A percentile compares a stretch with the other conserved stretches of the same genome.
phyloP scores from a whole-genome alignment of 345 rosid species.

The Populus euphratica region DNA sequence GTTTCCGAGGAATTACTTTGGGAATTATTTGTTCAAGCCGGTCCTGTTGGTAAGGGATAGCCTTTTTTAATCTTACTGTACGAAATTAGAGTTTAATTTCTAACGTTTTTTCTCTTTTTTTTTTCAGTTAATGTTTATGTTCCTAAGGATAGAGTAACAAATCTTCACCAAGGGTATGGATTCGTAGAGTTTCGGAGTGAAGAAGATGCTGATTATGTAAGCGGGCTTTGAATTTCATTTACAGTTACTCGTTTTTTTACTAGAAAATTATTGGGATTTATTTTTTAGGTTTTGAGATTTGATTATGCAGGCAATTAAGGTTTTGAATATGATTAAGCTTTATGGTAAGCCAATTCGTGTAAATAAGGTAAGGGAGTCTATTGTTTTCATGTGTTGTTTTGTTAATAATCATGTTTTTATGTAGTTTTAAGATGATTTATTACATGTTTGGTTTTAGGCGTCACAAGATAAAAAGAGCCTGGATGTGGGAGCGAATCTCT shows the following conservation, averaged over 20 bases:
- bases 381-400: neutral
- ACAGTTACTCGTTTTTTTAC: neutral
- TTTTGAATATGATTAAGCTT: conserved; percentile 96
- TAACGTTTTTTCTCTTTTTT: neutral
- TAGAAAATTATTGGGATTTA: neutral
- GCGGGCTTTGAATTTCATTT: conserved; percentile 4
- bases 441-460: conserved; percentile 47
- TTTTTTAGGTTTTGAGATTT: neutral
- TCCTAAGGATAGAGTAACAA: conserved; percentile 95
- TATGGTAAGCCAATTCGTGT: conserved; percentile 94
- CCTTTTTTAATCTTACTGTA: neutral
- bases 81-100: neutral
- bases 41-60: conserved; percentile 72
- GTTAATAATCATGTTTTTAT: neutral
- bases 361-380: conserved; percentile 59
- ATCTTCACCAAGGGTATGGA: conserved; percentile 90
- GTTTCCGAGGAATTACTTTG: conserved; percentile 89
- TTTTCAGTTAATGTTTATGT: conserved; percentile 85
- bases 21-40: conserved; percentile 96
- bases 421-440: neutral
- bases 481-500: conserved; percentile 98
- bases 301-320: conserved; percentile 74
- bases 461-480: conserved; percentile 98
- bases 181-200: conserved; percentile 90
- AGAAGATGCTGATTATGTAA: conserved; percentile 97